phyloP scores from a whole-genome alignment of 2,329 filamentous ascomycete species.

The Lachnellula suecica region DNA sequence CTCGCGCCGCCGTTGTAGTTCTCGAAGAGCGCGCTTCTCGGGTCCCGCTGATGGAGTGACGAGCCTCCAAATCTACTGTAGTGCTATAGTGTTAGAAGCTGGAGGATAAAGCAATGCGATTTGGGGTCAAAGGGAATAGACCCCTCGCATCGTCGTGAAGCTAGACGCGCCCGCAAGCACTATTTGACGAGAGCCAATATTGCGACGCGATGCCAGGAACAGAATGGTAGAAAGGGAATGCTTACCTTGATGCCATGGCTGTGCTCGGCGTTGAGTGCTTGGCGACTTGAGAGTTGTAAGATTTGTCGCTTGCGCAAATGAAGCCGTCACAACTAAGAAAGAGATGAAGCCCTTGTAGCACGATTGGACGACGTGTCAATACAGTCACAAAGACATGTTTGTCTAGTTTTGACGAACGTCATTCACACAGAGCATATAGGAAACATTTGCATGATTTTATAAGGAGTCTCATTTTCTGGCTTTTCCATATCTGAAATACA shows the following conservation, averaged over 20 bases:
- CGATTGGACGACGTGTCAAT: background rate
- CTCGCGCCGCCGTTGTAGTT: conserved; percentile 60
- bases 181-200: conserved; percentile 2
- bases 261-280: conserved; percentile 1
- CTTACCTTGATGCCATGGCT: conserved; percentile 31
- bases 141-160: background rate
- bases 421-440: background rate
- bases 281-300: background rate
- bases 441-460: background rate
- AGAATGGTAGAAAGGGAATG: background rate
- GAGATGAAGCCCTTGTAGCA: background rate
- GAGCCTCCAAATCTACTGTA: conserved; percentile 62
- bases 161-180: background rate
- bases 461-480: background rate
- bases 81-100: conserved; percentile 1
- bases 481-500: conserved; percentile 23
- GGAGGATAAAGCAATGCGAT: background rate
- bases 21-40: conserved; percentile 72
- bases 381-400: background rate
- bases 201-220: background rate
- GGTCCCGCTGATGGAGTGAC: conserved; percentile 71
- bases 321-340: background rate
- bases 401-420: background rate
- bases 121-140: background rate
- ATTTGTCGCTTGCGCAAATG: background rate